These are phyloP conservation scores for Iberis pinnata DNA, from an alignment of 345 rosid genomes.

Conservation along the genomic window DNA sequence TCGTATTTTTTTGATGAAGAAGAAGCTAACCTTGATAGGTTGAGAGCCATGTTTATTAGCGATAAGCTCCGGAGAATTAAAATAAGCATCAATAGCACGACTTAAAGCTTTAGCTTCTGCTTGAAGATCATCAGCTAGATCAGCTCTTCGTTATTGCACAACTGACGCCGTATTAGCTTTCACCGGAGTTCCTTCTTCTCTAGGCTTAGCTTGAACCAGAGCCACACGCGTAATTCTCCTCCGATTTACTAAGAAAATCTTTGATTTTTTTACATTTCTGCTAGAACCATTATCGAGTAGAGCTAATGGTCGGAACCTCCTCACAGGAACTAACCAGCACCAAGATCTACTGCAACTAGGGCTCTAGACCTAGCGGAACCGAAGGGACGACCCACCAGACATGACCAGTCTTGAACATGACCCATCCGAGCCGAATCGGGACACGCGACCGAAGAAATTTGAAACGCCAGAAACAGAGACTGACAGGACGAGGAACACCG, in stretches of 20 bases:
- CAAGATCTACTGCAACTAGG: too few relatives aligned
- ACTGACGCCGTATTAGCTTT: conserved; percentile 11
- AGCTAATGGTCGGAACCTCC: too few relatives aligned
- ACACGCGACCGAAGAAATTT: too few relatives aligned
- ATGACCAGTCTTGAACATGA: too few relatives aligned
- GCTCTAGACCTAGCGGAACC: too few relatives aligned
- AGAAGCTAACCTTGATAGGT: conserved; percentile 56
- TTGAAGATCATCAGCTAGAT: conserved; percentile 67
- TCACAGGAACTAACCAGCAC: too few relatives aligned
- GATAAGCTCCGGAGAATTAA: conserved; percentile 67
- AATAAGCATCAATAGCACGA: conserved; percentile 74
- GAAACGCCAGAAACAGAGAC: too few relatives aligned
- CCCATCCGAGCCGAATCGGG: too few relatives aligned
- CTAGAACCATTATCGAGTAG: conserved; percentile 8
- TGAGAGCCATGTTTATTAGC: conserved; percentile 58
- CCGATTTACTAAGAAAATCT: conserved; percentile 8
- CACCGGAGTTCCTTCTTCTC: conserved; percentile 24
- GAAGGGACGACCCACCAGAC: too few relatives aligned
- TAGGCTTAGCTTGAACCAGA: conserved; percentile 35
- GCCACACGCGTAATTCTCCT: conserved; percentile 32
- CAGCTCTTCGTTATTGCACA: conserved; percentile 27
- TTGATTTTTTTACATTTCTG: conserved; percentile 5
- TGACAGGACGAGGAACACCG: too few relatives aligned
- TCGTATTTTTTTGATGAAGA: not conserved
- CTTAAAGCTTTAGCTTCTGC: conserved; percentile 80